These are phyloP conservation scores for Suhomyces maxii DNA, from an alignment of 1,139 yeast genomes.

Conservation along the genomic window DNA sequence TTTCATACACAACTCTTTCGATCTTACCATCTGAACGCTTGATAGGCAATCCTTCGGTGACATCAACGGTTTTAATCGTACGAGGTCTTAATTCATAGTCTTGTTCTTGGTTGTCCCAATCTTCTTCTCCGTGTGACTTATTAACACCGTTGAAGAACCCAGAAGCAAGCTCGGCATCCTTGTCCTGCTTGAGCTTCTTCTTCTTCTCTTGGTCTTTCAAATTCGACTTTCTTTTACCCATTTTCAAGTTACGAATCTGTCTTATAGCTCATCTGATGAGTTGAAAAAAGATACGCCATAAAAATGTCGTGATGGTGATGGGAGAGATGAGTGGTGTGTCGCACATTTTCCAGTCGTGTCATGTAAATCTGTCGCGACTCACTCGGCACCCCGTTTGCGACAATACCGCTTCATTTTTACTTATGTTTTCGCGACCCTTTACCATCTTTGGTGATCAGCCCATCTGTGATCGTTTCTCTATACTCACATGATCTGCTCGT, in stretches of 20 bases:
- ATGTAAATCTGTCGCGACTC: too few relatives aligned
- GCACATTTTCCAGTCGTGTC: neutral
- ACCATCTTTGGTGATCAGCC: too few relatives aligned
- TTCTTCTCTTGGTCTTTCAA: conserved; percentile 45
- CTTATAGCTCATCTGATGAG: neutral
- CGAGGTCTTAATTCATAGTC: conserved; percentile 68
- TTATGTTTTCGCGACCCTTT: too few relatives aligned
- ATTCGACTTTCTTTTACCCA: conserved; percentile 50
- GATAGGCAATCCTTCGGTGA: conserved; percentile 79
- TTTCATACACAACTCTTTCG: conserved; percentile 55
- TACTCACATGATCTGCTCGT: neutral
- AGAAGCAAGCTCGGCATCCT: conserved; percentile 45
- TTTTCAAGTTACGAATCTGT: conserved; percentile 13
- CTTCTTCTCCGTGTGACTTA: conserved; percentile 14
- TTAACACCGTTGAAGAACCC: conserved; percentile 43
- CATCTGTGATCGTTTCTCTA: neutral
- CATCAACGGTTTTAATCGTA: conserved; percentile 34
- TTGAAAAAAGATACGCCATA: neutral
- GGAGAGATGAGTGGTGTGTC: neutral
- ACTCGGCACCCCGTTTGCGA: too few relatives aligned
- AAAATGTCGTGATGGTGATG: neutral
- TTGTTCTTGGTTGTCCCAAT: conserved; percentile 66
- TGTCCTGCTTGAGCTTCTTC: conserved; percentile 50
- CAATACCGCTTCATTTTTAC: too few relatives aligned
- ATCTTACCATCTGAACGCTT: conserved; percentile 70